phyloP scores from a whole-genome alignment of 306 rosid species.

The Quercus agrifolia region DNA sequence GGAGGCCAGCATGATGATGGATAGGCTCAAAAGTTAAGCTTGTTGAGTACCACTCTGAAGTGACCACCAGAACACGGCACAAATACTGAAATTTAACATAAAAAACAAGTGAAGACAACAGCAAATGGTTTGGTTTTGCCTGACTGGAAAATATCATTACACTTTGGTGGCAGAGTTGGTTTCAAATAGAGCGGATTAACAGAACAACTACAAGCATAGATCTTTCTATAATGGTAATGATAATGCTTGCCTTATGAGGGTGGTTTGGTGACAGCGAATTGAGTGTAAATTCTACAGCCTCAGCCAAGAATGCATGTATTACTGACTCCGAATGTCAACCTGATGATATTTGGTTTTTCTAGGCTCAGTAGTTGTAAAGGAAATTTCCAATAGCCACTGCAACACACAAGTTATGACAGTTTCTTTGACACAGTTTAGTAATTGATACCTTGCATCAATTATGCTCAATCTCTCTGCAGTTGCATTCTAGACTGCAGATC shows the following conservation, averaged over 20 bases:
- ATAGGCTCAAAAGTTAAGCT: slow-evolving; percentile 27
- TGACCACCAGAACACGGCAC: not conserved
- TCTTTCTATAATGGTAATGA: not conserved
- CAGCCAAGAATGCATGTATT: not conserved
- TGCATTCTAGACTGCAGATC: not conserved
- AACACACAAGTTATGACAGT: not conserved
- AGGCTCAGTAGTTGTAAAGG: not conserved
- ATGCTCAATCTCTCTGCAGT: not conserved
- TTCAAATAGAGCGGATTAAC: not conserved
- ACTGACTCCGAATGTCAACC: not conserved
- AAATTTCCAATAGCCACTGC: not conserved
- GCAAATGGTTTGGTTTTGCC: slow-evolving; percentile 2
- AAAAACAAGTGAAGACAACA: slow-evolving; percentile 7
- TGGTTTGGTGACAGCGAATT: not conserved
- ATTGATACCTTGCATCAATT: too few relatives aligned
- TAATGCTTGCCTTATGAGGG: not conserved
- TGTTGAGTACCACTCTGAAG: slow-evolving; percentile 15
- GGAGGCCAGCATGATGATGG: slow-evolving; percentile 26
- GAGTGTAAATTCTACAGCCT: not conserved
- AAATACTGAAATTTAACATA: slow-evolving; percentile 1
- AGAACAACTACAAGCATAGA: not conserved
- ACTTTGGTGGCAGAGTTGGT: not conserved
- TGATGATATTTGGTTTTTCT: not conserved
- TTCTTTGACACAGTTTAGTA: not conserved
- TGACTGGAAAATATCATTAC: not conserved